phyloP scores from a whole-genome alignment of 495 filamentous ascomycete genomes.

The Trichocladium uniseriatum region DNA sequence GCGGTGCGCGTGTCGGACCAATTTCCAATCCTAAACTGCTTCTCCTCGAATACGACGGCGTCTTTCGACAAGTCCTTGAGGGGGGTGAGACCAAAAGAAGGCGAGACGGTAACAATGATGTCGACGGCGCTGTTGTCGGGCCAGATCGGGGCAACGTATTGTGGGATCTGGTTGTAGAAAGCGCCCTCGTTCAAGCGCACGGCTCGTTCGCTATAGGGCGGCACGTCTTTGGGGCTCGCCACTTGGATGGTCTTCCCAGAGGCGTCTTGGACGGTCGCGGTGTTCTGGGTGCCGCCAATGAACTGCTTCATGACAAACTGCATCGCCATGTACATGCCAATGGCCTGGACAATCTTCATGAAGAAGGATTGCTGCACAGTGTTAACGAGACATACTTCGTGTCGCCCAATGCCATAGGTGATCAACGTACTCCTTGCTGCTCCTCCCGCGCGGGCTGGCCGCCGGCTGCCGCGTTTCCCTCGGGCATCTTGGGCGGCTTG shows the following conservation, averaged over 20 bases:
- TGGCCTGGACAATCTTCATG: slow-evolving; percentile 31
- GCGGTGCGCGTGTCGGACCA: slow-evolving; percentile 69
- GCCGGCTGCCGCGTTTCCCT: slow-evolving; percentile 21
- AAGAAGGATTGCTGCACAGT: slow-evolving; percentile 24
- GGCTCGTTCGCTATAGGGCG: slow-evolving; percentile 58
- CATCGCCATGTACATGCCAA: slow-evolving; percentile 37
- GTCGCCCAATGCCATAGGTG: neutral
- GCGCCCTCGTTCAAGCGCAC: slow-evolving; percentile 48
- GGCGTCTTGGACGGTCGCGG: slow-evolving; percentile 38
- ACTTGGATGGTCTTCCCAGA: slow-evolving; percentile 37
- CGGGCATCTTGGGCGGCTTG: slow-evolving; percentile 28
- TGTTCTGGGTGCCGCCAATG: slow-evolving; percentile 36
- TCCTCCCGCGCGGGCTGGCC: slow-evolving; percentile 21
- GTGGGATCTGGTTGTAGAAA: slow-evolving; percentile 62
- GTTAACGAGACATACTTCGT: slow-evolving; percentile 18
- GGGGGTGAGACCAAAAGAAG: slow-evolving; percentile 58
- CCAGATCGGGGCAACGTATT: slow-evolving; percentile 82
- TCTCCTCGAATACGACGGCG: slow-evolving; percentile 66
- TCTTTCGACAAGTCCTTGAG: slow-evolving; percentile 49
- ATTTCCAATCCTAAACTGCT: slow-evolving; percentile 69
- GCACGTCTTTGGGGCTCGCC: slow-evolving; percentile 42
- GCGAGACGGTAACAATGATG: slow-evolving; percentile 74
- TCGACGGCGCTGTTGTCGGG: slow-evolving; percentile 66
- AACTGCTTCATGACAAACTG: slow-evolving; percentile 40
- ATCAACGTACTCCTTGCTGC: slow-evolving; percentile 33